These are phyloP conservation scores for Tricholoma flavovirens DNA, from an alignment of 768 basidiomycete species.

Conservation along the genomic window DNA sequence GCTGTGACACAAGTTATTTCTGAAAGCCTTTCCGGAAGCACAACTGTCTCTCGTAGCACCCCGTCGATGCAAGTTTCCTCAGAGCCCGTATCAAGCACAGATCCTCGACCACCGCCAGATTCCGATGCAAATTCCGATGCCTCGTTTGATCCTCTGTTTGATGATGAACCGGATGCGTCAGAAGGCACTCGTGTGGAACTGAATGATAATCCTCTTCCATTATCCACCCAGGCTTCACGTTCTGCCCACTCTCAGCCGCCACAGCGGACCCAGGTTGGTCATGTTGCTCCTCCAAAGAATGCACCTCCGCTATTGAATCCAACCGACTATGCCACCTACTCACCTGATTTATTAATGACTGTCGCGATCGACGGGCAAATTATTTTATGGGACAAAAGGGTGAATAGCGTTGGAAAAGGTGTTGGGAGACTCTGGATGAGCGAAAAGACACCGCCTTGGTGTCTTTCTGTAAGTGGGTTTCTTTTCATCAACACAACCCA, in stretches of 20 bases:
- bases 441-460: constrained; percentile 94
- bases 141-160: constrained; percentile 87
- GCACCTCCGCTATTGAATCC: constrained; percentile 71
- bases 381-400: constrained; percentile 85
- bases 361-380: constrained; percentile 90
- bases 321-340: constrained; percentile 55
- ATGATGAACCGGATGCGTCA: constrained; percentile 63
- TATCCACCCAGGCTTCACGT: constrained; percentile 6
- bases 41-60: constrained; percentile 15
- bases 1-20: constrained; percentile 4
- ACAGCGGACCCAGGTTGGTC: constrained; percentile 25
- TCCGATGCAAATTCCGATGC: constrained; percentile 70
- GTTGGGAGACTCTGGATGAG: constrained; percentile 85
- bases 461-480: constrained; percentile 67
- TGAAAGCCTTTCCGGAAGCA: constrained; percentile 3
- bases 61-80: constrained; percentile 10
- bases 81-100: constrained; percentile 5
- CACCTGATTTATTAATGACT: constrained; percentile 81
- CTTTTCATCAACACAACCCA: background rate
- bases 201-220: constrained; percentile 6
- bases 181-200: constrained; percentile 8
- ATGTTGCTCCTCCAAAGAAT: constrained; percentile 59
- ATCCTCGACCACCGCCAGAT: constrained; percentile 21
- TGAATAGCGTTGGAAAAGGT: constrained; percentile 55
- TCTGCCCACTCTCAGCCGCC: constrained; percentile 13